A percentile compares a stretch with the other conserved stretches of the same genome.
Conservation (phyloP, 495 filamentous ascomycete genomes). For the Lasiosphaeria ovina region DNA sequence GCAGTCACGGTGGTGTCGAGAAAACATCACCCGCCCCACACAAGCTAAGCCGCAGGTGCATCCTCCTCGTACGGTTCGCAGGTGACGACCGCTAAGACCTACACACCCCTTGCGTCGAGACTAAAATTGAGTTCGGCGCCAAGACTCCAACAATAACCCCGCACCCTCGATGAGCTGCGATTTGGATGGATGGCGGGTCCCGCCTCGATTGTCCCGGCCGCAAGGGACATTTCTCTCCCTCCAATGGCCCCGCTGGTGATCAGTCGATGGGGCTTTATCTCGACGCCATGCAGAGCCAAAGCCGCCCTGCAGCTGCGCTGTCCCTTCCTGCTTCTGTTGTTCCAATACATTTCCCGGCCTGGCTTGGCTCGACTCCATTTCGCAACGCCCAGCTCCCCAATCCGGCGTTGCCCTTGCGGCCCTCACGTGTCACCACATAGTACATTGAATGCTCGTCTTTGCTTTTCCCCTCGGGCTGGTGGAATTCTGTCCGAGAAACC, state of each 20-base stretch:
- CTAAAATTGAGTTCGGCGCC: neutral
- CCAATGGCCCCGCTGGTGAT: neutral
- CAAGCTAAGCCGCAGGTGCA: no score
- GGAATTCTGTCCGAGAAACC: neutral
- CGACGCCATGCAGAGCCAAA: slow-evolving; percentile 6
- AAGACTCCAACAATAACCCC: slow-evolving; percentile 11
- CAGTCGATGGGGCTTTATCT: slow-evolving; percentile 10
- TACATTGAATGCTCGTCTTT: neutral
- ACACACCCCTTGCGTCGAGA: neutral
- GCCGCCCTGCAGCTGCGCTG: slow-evolving; percentile 2
- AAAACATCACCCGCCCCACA: no score
- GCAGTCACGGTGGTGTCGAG: no score
- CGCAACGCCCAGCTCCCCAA: slow-evolving; percentile 3
- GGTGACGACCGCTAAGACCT: no score
- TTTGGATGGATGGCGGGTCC: neutral
- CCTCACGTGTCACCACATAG: slow-evolving; percentile 16
- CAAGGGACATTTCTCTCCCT: neutral
- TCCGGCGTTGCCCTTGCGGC: slow-evolving; percentile 2
- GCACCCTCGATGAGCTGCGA: slow-evolving; percentile 7
- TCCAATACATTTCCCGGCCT: neutral
- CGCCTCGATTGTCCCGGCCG: slow-evolving; percentile 5
- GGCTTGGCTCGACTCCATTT: slow-evolving; percentile 4
- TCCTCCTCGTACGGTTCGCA: no score
- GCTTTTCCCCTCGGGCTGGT: neutral
- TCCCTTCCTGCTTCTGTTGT: slow-evolving; percentile 13